Percentiles rank a stretch among this genome's conserved stretches.
These are phyloP conservation scores for Auricularia auricula-judae DNA, from an alignment of 768 basidiomycete genomes.

Conservation along the genomic window DNA sequence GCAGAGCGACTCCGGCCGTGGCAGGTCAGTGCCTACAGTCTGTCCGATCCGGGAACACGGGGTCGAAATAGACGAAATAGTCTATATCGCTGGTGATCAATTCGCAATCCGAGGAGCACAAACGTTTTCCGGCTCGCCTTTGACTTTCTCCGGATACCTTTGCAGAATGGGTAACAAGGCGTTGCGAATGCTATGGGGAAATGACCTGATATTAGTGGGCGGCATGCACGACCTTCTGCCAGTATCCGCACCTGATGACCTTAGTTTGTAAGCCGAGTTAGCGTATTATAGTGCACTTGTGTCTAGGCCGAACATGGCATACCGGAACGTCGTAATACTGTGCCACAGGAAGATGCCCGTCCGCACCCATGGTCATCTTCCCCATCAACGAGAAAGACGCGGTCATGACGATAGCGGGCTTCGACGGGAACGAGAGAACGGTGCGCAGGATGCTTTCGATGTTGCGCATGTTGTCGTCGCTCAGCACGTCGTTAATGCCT, in stretches of 20 bases:
- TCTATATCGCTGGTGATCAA: background rate
- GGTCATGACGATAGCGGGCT: constrained; percentile 1
- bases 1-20: background rate
- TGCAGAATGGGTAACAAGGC: constrained; percentile 2
- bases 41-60: background rate
- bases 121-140: background rate
- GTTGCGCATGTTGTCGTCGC: background rate
- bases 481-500: background rate
- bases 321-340: constrained; percentile 5
- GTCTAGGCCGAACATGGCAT: too few relatives aligned
- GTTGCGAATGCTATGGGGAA: constrained; percentile 1
- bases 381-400: constrained; percentile 5
- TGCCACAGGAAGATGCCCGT: constrained; percentile 3
- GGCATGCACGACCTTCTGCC: background rate
- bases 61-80: constrained; percentile 1
- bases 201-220: background rate
- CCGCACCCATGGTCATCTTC: constrained; percentile 3
- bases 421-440: constrained; percentile 1
- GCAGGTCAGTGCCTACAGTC: background rate
- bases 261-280: background rate
- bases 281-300: too few relatives aligned
- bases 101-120: background rate
- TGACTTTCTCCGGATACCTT: background rate
- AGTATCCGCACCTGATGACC: background rate
- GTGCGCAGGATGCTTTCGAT: constrained; percentile 3